Conservation (phyloP, 768 basidiomycete species). For the Tulasnella sp. region DNA sequence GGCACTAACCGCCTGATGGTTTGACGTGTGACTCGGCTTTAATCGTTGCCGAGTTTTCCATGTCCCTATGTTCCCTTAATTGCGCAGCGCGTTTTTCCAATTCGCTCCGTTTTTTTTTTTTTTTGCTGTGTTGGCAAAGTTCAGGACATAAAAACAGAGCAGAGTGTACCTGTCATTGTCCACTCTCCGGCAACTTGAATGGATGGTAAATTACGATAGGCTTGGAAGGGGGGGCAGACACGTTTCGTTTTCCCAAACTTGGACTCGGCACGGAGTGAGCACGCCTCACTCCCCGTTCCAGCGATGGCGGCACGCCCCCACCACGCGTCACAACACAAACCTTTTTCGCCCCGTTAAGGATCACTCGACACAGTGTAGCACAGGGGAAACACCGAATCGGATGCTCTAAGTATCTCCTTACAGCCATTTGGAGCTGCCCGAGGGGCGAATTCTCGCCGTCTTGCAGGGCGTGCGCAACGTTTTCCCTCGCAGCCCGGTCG, state of each 20-base stretch:
- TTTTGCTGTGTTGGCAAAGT: no score
- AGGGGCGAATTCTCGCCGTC: not conserved
- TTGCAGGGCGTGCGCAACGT: conserved; percentile 14
- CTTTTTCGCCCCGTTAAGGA: not conserved
- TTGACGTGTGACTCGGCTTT: conserved; percentile 7
- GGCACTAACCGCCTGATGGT: not conserved
- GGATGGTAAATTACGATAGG: conserved; percentile 7
- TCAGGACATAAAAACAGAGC: not conserved
- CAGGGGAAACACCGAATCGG: not conserved
- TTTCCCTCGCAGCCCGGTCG: not conserved
- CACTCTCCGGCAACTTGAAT: not conserved
- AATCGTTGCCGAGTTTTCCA: not conserved
- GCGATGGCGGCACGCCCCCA: conserved; percentile 3
- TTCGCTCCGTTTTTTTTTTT: not conserved
- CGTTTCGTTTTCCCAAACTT: not conserved
- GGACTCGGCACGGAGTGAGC: not conserved
- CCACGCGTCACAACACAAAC: conserved; percentile 1
- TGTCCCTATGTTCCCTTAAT: not conserved
- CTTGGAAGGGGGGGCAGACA: not conserved
- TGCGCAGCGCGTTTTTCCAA: not conserved
- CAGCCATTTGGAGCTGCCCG: not conserved
- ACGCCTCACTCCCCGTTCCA: conserved; percentile 8
- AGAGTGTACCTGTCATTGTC: not conserved
- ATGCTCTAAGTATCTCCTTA: conserved; percentile 2
- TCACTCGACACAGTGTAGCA: not conserved